Conservation (phyloP, 495 filamentous ascomycete genomes). For the Collariella sp. region DNA sequence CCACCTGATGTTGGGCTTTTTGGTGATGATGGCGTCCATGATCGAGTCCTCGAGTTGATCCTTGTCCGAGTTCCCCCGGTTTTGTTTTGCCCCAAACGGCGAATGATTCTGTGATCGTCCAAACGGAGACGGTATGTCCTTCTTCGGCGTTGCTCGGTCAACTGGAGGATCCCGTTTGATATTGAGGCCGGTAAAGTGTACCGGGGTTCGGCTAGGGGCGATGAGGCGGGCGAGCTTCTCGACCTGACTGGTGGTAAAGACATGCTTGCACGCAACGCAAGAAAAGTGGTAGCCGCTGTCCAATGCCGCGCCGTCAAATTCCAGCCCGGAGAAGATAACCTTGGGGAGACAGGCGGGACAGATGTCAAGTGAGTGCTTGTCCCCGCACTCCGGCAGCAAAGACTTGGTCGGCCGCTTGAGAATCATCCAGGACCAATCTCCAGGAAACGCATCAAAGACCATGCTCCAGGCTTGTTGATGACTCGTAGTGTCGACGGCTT, state of each 20-base stretch:
- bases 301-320: neutral
- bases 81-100: neutral
- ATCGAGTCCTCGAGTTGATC: neutral
- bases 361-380: conserved; percentile 8
- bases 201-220: neutral
- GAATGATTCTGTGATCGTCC: too few relatives aligned
- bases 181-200: neutral
- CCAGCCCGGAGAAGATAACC: conserved; percentile 1
- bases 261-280: conserved; percentile 1
- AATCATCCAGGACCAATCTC: conserved; percentile 7
- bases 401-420: neutral
- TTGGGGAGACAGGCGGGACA: conserved; percentile 3
- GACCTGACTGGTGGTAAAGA: neutral
- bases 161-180: too few relatives aligned
- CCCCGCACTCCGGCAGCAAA: neutral
- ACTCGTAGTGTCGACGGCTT: neutral
- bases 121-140: too few relatives aligned
- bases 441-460: neutral
- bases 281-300: conserved; percentile 3
- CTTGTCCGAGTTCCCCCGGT: neutral
- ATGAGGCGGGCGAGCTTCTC: conserved; percentile 7
- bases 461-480: conserved; percentile 1
- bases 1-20: conserved; percentile 89
- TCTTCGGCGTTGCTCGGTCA: neutral
- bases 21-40: conserved; percentile 68